Conservation (phyloP, 2,329 filamentous ascomycete genomes). For the Ophiostoma triangulosporum region DNA sequence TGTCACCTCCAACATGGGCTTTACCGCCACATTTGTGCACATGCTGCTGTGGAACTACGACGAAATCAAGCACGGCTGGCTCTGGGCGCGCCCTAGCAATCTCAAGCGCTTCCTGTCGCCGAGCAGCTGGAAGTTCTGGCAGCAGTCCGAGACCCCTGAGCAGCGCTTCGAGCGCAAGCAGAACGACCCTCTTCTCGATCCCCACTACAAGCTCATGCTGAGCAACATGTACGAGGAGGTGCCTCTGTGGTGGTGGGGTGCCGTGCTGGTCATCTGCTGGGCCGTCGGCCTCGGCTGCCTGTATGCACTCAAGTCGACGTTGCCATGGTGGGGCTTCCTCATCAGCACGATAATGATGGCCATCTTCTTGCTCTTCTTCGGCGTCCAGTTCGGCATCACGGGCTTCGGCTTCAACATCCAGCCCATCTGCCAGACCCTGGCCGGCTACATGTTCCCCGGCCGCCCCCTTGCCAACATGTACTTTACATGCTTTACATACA, state of each 20-base stretch:
- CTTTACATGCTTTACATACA: constrained; percentile 26
- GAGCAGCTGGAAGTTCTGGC: constrained; percentile 9
- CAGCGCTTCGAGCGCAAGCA: constrained; percentile 10
- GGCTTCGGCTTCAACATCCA: constrained; percentile 29
- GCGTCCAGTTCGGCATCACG: constrained; percentile 23
- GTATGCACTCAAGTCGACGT: constrained; percentile 23
- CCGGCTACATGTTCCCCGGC: constrained; percentile 30
- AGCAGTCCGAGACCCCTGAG: constrained; percentile 8
- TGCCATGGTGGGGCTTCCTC: constrained; percentile 31
- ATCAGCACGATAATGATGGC: constrained; percentile 23
- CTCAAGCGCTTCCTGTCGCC: constrained; percentile 8
- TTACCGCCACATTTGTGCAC: constrained; percentile 33
- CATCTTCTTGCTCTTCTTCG: constrained; percentile 27
- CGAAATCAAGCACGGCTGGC: constrained; percentile 13
- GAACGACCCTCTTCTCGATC: constrained; percentile 19
- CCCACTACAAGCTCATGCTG: constrained; percentile 16
- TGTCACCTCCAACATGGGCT: constrained; percentile 30
- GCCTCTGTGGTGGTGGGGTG: constrained; percentile 14
- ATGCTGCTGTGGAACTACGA: constrained; percentile 13
- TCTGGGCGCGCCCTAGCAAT: constrained; percentile 5
- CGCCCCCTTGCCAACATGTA: constrained; percentile 29
- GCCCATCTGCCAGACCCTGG: constrained; percentile 31
- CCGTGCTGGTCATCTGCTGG: constrained; percentile 22
- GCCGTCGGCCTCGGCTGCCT: constrained; percentile 25
- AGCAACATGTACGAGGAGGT: constrained; percentile 12